phyloP scores from a whole-genome alignment of 139 green algal genomes.

The Deuterostichococcus epilithicus region DNA sequence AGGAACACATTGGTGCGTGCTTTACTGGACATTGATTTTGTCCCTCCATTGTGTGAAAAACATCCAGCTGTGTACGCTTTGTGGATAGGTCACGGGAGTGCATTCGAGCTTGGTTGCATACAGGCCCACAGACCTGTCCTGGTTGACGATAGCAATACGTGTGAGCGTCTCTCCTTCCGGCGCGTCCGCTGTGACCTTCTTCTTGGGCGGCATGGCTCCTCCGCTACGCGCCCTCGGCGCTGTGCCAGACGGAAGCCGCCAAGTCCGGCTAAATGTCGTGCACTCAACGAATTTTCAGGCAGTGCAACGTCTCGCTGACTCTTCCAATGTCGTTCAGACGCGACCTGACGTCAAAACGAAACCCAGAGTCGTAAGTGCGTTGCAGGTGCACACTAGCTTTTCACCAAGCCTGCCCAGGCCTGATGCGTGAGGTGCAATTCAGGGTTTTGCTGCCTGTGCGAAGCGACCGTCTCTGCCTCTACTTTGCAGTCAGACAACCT shows the following conservation, averaged over 20 bases:
- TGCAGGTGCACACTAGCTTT: no score
- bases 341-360: no score
- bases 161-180: conserved; percentile 79
- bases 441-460: no score
- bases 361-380: no score
- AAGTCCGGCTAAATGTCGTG: background rate
- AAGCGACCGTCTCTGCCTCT: no score
- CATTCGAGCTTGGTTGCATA: no score
- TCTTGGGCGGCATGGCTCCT: conserved; percentile 69
- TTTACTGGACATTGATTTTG: background rate
- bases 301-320: no score
- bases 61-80: background rate
- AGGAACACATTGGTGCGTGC: background rate
- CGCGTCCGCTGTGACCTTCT: conserved; percentile 60
- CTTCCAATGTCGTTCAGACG: no score
- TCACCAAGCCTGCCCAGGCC: no score
- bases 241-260: background rate
- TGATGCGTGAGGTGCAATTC: no score
- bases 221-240: background rate
- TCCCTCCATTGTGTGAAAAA: background rate
- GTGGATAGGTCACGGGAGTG: background rate
- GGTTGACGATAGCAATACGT: conserved; percentile 95
- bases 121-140: conserved; percentile 65
- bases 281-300: background rate
- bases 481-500: no score